phyloP scores from a whole-genome alignment of 495 filamentous ascomycete genomes.

The Aspergillus leporis region DNA sequence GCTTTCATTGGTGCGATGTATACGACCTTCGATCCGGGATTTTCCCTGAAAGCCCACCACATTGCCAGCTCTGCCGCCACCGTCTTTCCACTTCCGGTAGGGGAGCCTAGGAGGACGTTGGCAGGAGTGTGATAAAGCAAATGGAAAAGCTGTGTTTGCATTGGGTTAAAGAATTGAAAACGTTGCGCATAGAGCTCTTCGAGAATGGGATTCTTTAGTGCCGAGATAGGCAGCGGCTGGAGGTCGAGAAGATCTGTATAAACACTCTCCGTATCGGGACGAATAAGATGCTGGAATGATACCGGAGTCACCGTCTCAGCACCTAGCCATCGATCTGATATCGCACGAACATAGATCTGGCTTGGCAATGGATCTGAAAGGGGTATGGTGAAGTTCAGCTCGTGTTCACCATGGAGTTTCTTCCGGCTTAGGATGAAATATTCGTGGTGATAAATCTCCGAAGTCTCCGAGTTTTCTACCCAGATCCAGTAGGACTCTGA shows the following conservation, averaged over 20 bases:
- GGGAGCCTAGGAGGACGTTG: slow-evolving; percentile 95
- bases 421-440: slow-evolving; percentile 88
- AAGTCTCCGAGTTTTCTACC: slow-evolving; percentile 98
- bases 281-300: slow-evolving; percentile 96
- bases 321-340: slow-evolving; percentile 95
- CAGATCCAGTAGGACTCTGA: slow-evolving; percentile 98
- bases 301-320: slow-evolving; percentile 95
- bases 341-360: slow-evolving; percentile 92
- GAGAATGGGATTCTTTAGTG: slow-evolving; percentile 81
- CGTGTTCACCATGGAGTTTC: slow-evolving; percentile 91
- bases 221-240: slow-evolving; percentile 84
- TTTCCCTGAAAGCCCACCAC: slow-evolving; percentile 99
- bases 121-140: slow-evolving; percentile 85
- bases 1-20: slow-evolving; percentile 99
- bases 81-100: slow-evolving; percentile 96
- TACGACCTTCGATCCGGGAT: slow-evolving; percentile 94
- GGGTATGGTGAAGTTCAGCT: slow-evolving; percentile 97
- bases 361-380: slow-evolving; percentile 87
- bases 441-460: slow-evolving; percentile 97
- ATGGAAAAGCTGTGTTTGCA: slow-evolving; percentile 99
- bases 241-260: slow-evolving; percentile 93
- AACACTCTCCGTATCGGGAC: slow-evolving; percentile 94
- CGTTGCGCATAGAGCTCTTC: slow-evolving; percentile 86
- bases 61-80: slow-evolving; percentile 96
- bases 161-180: slow-evolving; percentile 97